phyloP scores from a whole-genome alignment of 306 rosid genomes.

The Mucuna pruriens region DNA sequence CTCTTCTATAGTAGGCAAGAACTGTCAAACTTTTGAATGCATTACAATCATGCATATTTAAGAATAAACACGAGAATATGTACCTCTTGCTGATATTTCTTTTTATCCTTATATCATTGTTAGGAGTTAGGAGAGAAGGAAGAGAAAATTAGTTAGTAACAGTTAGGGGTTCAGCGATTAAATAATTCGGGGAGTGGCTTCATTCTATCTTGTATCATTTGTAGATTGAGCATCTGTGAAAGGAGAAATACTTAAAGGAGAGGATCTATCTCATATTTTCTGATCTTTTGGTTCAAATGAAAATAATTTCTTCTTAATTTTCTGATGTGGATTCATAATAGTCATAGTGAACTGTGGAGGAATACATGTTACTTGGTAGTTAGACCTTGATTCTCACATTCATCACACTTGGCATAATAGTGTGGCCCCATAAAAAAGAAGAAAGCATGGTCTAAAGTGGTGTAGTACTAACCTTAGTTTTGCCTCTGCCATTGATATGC shows the following conservation, averaged over 20 bases:
- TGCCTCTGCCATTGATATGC: constrained; percentile 38
- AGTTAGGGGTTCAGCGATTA: not conserved
- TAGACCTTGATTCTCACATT: too few species aligned
- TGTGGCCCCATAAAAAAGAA: not conserved
- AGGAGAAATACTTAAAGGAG: not conserved
- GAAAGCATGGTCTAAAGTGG: not conserved
- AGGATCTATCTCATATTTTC: not conserved
- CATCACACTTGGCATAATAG: not conserved
- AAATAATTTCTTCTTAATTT: not conserved
- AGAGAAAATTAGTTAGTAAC: not conserved
- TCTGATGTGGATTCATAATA: not conserved
- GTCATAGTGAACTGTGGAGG: too few species aligned
- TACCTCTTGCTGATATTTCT: not conserved
- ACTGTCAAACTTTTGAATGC: constrained; percentile 11
- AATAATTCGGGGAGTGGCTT: not conserved
- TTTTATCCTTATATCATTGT: not conserved
- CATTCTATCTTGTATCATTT: not conserved
- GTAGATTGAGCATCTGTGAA: not conserved
- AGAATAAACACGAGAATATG: not conserved
- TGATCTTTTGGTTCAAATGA: not conserved
- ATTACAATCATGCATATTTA: not conserved
- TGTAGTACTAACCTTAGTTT: constrained; percentile 30
- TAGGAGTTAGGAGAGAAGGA: not conserved
- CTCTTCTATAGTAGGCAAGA: constrained; percentile 7
- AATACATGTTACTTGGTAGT: too few species aligned